Evolutionary conservation across 2,329 filamentous ascomycete species (phyloP), one percentile per base, ranked within the genome.

Genomic region (Fusarium sp.): DNA sequence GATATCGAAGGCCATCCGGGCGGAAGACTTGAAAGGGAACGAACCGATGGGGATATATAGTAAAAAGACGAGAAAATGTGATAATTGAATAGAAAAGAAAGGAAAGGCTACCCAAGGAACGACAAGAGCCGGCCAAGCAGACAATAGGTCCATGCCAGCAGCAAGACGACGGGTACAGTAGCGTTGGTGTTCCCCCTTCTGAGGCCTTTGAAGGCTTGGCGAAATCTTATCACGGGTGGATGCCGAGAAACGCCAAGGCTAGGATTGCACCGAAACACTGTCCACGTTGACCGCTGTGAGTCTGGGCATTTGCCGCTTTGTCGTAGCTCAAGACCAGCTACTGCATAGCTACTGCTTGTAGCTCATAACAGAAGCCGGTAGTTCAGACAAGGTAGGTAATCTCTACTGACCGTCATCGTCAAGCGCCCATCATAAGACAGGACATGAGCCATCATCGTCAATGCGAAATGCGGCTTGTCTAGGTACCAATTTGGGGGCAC

Each of bases 201-300:
- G 72, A 75, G 68, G 72, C 62, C 72, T 75, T 75, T 76, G 72
- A 68, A 69, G 72, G 53, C 73, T 76, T 76, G 74, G 74, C 74
- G 72, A 76, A 76, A 76, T 76, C 73, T 74, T 75, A 74, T 72
- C 71, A 75, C 68, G 67, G 74, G 72, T 66, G 70, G 66, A 69
- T 72, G 74, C 73, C 74, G 73, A 76, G 74, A 76, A 74, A 75
- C 68, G 74, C 74, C 74, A 76, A 76, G 74, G 50, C 74, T 61
- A 66, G 63, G 42, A 68, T 68, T 61, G 69, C 72, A 66, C 69
- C 71, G 74, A 74, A 73, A 68, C 70, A 73, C 56, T 71, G 73
- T 68, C 74, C 71, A 74, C 72, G 73, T 71, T 67, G 74, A 67
- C 73, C 72, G 64, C 70, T 70, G 69, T 54, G 58, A 63, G 72